phyloP scores from a whole-genome alignment of 1,284 basidiomycete species.

The Boletus sp. region DNA sequence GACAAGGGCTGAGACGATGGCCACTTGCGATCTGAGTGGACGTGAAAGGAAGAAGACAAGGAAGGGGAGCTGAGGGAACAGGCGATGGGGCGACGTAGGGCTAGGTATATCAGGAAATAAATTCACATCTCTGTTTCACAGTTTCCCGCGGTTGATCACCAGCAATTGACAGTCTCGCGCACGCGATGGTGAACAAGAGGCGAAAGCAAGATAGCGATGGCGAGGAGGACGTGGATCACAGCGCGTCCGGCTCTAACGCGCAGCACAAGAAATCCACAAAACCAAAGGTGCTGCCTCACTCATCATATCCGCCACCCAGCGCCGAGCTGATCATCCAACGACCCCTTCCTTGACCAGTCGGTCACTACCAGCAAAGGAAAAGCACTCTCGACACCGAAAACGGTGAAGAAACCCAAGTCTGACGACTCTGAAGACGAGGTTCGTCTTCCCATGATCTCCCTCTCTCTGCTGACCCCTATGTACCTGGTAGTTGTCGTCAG shows the following conservation, averaged over 20 bases:
- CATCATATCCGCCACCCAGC: neutral
- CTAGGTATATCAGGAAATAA: slow-evolving; percentile 34
- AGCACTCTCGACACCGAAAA: slow-evolving; percentile 17
- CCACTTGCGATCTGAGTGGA: slow-evolving; percentile 10
- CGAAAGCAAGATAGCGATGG: slow-evolving; percentile 35
- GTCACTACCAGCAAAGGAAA: slow-evolving; percentile 7
- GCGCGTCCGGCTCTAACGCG: slow-evolving; percentile 15
- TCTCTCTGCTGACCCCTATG: slow-evolving; percentile 18
- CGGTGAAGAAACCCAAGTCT: slow-evolving; percentile 32
- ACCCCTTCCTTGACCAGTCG: neutral
- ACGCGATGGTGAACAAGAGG: slow-evolving; percentile 18
- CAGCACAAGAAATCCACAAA: slow-evolving; percentile 3
- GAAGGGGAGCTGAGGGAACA: slow-evolving; percentile 6
- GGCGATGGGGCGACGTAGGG: slow-evolving; percentile 31
- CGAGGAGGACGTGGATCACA: slow-evolving; percentile 20
- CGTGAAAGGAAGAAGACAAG: slow-evolving; percentile 21
- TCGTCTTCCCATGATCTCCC: neutral
- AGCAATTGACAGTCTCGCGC: neutral
- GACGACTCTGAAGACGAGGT: slow-evolving; percentile 9
- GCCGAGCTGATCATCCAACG: neutral
- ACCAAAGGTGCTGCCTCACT: slow-evolving; percentile 18
- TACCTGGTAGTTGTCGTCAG: slow-evolving; percentile 15
- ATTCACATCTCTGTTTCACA: slow-evolving; percentile 15
- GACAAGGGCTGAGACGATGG: slow-evolving; percentile 10
- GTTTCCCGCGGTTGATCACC: slow-evolving; percentile 14